Percentiles rank a stretch among this genome's conserved stretches.
phyloP scores from a whole-genome alignment of 495 filamentous ascomycete species.

The Aspergillus cristatus region DNA sequence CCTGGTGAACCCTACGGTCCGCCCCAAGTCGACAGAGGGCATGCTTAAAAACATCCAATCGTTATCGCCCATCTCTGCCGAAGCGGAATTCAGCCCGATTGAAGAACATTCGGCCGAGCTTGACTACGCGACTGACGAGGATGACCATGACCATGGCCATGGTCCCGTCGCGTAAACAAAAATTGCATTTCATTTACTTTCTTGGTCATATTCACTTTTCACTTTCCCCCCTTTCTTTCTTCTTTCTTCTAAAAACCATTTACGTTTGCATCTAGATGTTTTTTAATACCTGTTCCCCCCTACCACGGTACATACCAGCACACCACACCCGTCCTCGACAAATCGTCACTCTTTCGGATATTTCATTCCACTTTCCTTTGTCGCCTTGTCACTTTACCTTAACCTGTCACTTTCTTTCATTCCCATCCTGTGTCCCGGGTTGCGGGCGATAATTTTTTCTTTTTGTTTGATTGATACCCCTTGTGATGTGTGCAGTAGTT shows the following conservation, averaged over 20 bases:
- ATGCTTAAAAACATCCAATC: slow-evolving; percentile 51
- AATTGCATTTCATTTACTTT: too few species aligned
- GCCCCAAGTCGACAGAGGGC: slow-evolving; percentile 59
- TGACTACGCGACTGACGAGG: slow-evolving; percentile 56
- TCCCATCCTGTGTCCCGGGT: neutral
- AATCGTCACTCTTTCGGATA: neutral
- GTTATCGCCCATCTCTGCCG: slow-evolving; percentile 34
- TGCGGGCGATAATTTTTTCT: neutral
- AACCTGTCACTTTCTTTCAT: slow-evolving; percentile 7
- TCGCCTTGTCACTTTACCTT: neutral
- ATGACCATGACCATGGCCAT: slow-evolving; percentile 47
- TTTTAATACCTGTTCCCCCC: too few species aligned
- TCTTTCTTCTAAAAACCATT: too few species aligned
- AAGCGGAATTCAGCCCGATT: slow-evolving; percentile 31
- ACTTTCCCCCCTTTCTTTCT: too few species aligned
- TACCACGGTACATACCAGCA: too few species aligned
- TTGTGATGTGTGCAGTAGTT: slow-evolving; percentile 23
- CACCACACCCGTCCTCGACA: too few species aligned
- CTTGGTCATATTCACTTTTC: too few species aligned
- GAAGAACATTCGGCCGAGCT: slow-evolving; percentile 33
- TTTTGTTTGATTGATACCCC: slow-evolving; percentile 41
- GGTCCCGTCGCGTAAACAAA: too few species aligned
- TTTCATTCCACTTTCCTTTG: slow-evolving; percentile 5
- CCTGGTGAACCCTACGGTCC: slow-evolving; percentile 32
- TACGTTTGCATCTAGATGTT: too few species aligned